phyloP scores from a whole-genome alignment of 1,284 basidiomycete genomes.

The Naganishia albida region DNA sequence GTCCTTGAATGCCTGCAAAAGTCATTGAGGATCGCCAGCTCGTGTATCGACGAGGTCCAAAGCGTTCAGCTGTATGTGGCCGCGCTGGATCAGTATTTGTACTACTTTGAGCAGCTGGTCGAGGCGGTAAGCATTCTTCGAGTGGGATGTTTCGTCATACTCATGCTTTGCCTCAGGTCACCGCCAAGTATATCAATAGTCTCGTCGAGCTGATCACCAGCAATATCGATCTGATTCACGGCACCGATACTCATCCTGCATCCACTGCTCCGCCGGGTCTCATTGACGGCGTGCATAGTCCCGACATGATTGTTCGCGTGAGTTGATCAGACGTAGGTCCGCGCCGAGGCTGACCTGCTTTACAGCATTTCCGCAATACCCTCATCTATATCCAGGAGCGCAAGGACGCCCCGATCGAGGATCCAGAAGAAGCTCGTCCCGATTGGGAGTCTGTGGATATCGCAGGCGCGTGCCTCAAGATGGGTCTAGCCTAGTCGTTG shows the following conservation, averaged over 20 bases:
- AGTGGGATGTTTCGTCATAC: conserved; percentile 1
- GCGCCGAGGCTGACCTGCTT: neutral
- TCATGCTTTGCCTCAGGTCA: conserved; percentile 61
- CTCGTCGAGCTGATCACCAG: conserved; percentile 88
- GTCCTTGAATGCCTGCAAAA: conserved; percentile 94
- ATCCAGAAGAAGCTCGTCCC: conserved; percentile 53
- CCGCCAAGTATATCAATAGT: conserved; percentile 90
- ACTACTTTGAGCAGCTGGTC: conserved; percentile 87
- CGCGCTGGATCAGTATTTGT: conserved; percentile 86
- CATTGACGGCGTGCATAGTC: conserved; percentile 83
- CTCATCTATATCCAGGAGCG: conserved; percentile 66
- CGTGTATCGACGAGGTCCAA: conserved; percentile 90
- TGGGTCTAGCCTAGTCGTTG: conserved; percentile 58
- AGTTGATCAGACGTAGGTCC: conserved; percentile 25
- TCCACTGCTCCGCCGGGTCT: conserved; percentile 76
- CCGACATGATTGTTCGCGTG: conserved; percentile 73
- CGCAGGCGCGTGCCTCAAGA: conserved; percentile 79
- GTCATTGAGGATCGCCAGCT: conserved; percentile 86
- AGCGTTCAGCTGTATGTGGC: conserved; percentile 91
- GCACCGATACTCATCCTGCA: conserved; percentile 78
- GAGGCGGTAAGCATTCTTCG: conserved; percentile 65
- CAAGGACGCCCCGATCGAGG: conserved; percentile 40
- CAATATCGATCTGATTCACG: conserved; percentile 82
- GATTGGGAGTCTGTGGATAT: conserved; percentile 83
- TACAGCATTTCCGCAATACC: conserved; percentile 86